phyloP scores from a whole-genome alignment of 306 rosid species.

The Malus domestica region DNA sequence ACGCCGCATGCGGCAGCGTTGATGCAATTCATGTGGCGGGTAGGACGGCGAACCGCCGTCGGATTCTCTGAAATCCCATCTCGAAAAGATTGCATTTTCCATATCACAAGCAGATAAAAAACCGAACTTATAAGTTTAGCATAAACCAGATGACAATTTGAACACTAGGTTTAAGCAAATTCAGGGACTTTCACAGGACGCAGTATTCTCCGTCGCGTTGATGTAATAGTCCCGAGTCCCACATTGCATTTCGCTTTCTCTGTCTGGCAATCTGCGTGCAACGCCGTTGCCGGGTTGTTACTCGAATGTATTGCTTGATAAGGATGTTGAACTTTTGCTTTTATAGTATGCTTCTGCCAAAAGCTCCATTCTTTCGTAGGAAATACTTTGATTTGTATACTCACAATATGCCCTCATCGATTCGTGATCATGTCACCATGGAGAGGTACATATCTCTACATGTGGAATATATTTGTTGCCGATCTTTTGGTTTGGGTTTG shows the following conservation, averaged over 20 bases:
- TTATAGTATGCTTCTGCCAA: slow-evolving; percentile 48
- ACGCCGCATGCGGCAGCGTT: neutral
- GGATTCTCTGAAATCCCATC: slow-evolving; percentile 26
- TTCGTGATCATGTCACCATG: slow-evolving; percentile 36
- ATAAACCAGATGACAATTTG: slow-evolving; percentile 27
- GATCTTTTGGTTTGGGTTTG: neutral
- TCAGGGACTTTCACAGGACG: slow-evolving; percentile 21
- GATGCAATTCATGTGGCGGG: slow-evolving; percentile 41
- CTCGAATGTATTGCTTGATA: slow-evolving; percentile 55
- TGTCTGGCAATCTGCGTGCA: slow-evolving; percentile 46
- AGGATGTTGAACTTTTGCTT: slow-evolving; percentile 24
- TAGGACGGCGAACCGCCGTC: slow-evolving; percentile 35
- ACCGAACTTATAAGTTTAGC: slow-evolving; percentile 26
- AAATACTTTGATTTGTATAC: slow-evolving; percentile 49
- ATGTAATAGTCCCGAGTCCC: slow-evolving; percentile 44
- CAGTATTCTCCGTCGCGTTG: slow-evolving; percentile 52
- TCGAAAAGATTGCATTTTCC: slow-evolving; percentile 26
- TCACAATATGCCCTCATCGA: slow-evolving; percentile 29
- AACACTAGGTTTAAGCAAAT: slow-evolving; percentile 39
- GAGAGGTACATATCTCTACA: slow-evolving; percentile 24
- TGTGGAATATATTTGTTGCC: neutral
- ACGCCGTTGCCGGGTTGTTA: slow-evolving; percentile 55
- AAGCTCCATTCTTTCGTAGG: slow-evolving; percentile 57
- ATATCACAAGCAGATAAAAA: slow-evolving; percentile 23
- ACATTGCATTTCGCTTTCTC: slow-evolving; percentile 49